Conservation (phyloP, 2,329 filamentous ascomycete genomes). For the Endothia cerciana region DNA sequence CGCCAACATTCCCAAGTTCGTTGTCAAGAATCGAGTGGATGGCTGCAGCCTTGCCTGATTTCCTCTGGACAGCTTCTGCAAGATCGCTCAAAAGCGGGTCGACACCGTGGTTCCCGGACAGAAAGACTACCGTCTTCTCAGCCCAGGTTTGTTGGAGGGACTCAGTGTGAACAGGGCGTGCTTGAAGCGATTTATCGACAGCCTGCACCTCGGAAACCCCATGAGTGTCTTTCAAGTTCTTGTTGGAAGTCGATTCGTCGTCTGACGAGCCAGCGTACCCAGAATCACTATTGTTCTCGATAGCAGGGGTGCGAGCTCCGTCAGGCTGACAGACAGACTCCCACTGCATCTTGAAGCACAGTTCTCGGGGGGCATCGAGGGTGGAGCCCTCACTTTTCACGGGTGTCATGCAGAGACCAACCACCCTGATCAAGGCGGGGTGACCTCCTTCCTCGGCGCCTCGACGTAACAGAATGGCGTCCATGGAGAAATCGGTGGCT, state of each 20-base stretch:
- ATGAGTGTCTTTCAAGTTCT: conserved; percentile 7
- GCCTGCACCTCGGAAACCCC: background rate
- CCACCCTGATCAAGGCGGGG: conserved; percentile 30
- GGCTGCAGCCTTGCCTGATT: conserved; percentile 9
- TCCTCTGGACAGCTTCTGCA: background rate
- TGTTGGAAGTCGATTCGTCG: conserved; percentile 1
- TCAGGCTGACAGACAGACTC: conserved; percentile 22
- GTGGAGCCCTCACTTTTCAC: conserved; percentile 17
- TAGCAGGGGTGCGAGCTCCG: background rate
- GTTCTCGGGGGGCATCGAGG: conserved; percentile 29
- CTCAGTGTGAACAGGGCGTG: background rate
- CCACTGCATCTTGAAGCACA: conserved; percentile 36
- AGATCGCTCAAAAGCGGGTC: background rate
- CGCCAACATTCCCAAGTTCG: background rate
- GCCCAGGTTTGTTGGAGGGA: background rate
- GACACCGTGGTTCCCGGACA: background rate
- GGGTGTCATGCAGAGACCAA: conserved; percentile 32
- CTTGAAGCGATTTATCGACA: background rate
- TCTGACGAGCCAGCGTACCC: conserved; percentile 15
- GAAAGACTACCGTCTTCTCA: conserved; percentile 8
- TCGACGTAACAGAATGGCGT: conserved; percentile 26
- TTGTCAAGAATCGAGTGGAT: conserved; percentile 29
- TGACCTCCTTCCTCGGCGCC: background rate
- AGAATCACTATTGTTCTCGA: conserved; percentile 6
- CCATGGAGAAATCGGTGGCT: conserved; percentile 32